Base-by-base conservation (phyloP, 78 protist genomes). In the Capsaspora owczarzaki region DNA sequence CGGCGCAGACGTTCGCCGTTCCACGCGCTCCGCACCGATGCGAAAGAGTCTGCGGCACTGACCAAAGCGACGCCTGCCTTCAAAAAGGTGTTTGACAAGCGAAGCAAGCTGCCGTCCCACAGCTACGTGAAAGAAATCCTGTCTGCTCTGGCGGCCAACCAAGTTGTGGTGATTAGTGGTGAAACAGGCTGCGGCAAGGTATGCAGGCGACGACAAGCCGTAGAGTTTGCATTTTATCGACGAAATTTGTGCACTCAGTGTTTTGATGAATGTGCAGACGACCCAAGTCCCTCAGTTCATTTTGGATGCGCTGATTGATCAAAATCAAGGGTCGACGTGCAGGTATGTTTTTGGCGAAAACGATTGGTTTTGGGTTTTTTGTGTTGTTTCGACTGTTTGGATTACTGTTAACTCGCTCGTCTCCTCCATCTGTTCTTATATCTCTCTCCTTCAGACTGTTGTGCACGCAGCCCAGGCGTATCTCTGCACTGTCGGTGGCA, bases 251-350 rank as follows among this genome's bases (percentile, higher is more conserved):
- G n/a, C n/a, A n/a, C n/a, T n/a, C n/a, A n/a, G n/a, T n/a, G n/a
- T n/a, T n/a, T n/a, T n/a, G n/a, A n/a, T n/a, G 97, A 22, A 94
- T n/a, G n/a, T n/a, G n/a, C n/a, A 94, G 83, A 84, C 95, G 16
- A 92, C 95, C 38, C 94, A 89, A 33, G 85, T 93, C 14, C 95
- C 95, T 31, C 92, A 87, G 80, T 87, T 78, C 63, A 1, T 93
- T 8, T 47, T 91, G 14, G 94, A 89, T 27, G 83, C 41, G 14
- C 69, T 37, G 69, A 1, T 79, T 33, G 80, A 12, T 3, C 69
- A 42, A 0, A 71, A 76, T 12, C 14, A 31, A 87, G 33, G 88
- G 6, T 33, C 3, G 10, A 49, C 22, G 35, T 38, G 63, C 47
- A 12, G 3, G 70, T 20, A 53, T 2, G 92, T n/a, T n/a, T n/a